These are phyloP conservation scores for Collybia sp. DNA, from an alignment of 768 basidiomycete genomes.

Conservation along the genomic window DNA sequence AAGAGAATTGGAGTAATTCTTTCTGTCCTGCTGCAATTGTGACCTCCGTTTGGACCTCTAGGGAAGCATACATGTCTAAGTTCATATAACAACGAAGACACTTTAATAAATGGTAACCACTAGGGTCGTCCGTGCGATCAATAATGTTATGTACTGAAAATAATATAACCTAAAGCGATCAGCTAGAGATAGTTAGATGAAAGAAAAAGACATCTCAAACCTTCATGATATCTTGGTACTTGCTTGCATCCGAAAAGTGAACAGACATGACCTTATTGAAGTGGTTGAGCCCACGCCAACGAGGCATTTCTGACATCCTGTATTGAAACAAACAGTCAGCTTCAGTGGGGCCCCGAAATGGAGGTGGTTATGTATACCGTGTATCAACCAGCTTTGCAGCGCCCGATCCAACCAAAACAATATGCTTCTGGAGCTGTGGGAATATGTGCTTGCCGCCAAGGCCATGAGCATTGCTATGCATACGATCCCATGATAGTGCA, in stretches of 20 bases:
- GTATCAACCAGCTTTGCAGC: not conserved
- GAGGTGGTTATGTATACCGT: too few species aligned
- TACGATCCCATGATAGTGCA: constrained; percentile 20
- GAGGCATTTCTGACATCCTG: not conserved
- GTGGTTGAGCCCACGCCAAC: not conserved
- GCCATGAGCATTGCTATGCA: constrained; percentile 20
- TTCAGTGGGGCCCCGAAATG: too few species aligned
- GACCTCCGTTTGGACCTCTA: constrained; percentile 26
- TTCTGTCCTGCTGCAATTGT: constrained; percentile 20
- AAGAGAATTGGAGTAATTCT: constrained; percentile 13
- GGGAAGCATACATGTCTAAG: constrained; percentile 19
- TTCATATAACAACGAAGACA: constrained; percentile 19
- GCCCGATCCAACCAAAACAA: not conserved
- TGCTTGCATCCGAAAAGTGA: not conserved
- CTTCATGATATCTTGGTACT: not conserved
- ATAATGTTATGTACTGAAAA: constrained; percentile 15
- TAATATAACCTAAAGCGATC: constrained; percentile 9
- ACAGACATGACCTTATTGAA: not conserved
- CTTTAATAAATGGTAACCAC: constrained; percentile 20
- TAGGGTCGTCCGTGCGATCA: not conserved
- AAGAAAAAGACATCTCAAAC: not conserved
- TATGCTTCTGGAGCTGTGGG: constrained; percentile 10
- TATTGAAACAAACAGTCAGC: not conserved
- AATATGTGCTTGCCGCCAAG: constrained; percentile 20
- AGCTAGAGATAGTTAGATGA: not conserved